Base-by-base conservation (phyloP, 495 filamentous ascomycete species). In the Xylaria bambusicola region DNA sequence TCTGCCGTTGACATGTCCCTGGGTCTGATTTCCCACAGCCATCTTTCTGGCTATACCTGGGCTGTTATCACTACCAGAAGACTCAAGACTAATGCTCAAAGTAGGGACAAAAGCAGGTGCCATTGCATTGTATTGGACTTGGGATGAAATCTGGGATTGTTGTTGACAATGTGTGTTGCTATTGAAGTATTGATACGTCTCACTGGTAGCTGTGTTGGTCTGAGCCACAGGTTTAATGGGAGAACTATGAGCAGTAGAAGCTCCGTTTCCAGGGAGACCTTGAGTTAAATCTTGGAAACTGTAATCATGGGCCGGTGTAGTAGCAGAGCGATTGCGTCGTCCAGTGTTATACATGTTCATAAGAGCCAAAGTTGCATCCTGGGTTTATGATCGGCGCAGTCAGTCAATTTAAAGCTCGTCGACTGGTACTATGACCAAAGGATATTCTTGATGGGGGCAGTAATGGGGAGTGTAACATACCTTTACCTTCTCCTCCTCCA, bases 281-380 rank as follows among this genome's bases (percentile, higher is more conserved):
- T 52, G 20, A 21, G 26, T 9, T 23, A 7, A 17, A 8, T 38
- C 29, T 8, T 3, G 6, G 12, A 8, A 8, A 6, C 18, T 15
- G 5, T 36, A 17, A 2, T n/a, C 47, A 10, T 35, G 29, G 20
- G 23, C 21, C 23, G 33, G 26, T 17, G 20, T 9, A 3, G 12
- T 53, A 20, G 50, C 35, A 13, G 50, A 53, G 7, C 23, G 50
- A 17, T 33, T 27, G 21, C 50, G 50, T 18, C 41, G 50, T 27
- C 9, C n/a, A 3, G 24, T 0, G 23, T 26, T 13, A 27, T 6
- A 26, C 1, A 26, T 17, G 20, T 27, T 53, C n/a, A 41, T 29
- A 12, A 26, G 8, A n/a, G n/a, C 2, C 12, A 24, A 10, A 26
- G 29, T 29, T 18, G 33, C 12, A 8, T 3, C 31, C 33, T 52